These are phyloP conservation scores for Verticillium dahliae DNA, from an alignment of 2,329 filamentous ascomycete species.

Conservation along the genomic window DNA sequence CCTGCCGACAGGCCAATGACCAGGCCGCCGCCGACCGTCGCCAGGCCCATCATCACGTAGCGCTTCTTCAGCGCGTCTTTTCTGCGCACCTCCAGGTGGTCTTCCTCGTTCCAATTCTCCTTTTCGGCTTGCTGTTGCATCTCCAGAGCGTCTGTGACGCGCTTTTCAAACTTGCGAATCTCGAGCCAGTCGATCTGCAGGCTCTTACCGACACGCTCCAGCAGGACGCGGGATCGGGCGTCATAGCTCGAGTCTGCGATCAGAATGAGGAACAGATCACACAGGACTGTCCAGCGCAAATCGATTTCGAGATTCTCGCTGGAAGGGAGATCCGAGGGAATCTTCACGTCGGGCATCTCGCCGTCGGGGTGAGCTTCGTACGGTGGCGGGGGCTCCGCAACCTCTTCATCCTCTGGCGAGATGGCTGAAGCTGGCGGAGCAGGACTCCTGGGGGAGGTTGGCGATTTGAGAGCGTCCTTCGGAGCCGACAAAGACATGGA, in stretches of 20 bases:
- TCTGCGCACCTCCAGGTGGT: slow-evolving; percentile 80
- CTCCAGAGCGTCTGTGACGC: slow-evolving; percentile 91
- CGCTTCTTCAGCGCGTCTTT: slow-evolving; percentile 77
- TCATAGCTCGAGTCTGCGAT: slow-evolving; percentile 96
- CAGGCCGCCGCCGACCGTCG: slow-evolving; percentile 88
- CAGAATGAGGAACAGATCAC: slow-evolving; percentile 90
- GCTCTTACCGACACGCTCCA: slow-evolving; percentile 76
- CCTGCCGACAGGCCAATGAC: slow-evolving; percentile 95
- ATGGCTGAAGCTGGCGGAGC: slow-evolving; percentile 15
- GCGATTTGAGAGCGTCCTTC: slow-evolving; percentile 1
- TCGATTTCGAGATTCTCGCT: slow-evolving; percentile 90
- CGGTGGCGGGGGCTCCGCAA: slow-evolving; percentile 47
- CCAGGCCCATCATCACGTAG: slow-evolving; percentile 92
- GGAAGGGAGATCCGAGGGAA: slow-evolving; percentile 73
- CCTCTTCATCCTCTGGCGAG: slow-evolving; percentile 32
- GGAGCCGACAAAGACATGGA: background rate
- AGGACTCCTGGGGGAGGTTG: slow-evolving; percentile 6
- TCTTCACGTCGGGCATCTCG: slow-evolving; percentile 72
- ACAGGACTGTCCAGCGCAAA: slow-evolving; percentile 92
- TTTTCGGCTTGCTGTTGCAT: slow-evolving; percentile 94
- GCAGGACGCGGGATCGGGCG: slow-evolving; percentile 72
- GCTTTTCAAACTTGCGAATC: slow-evolving; percentile 94
- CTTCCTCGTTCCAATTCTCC: slow-evolving; percentile 96
- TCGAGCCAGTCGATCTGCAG: slow-evolving; percentile 85
- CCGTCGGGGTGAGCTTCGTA: slow-evolving; percentile 60